Conservation (phyloP, 169 alveolate species). For the Neospora caninum region DNA sequence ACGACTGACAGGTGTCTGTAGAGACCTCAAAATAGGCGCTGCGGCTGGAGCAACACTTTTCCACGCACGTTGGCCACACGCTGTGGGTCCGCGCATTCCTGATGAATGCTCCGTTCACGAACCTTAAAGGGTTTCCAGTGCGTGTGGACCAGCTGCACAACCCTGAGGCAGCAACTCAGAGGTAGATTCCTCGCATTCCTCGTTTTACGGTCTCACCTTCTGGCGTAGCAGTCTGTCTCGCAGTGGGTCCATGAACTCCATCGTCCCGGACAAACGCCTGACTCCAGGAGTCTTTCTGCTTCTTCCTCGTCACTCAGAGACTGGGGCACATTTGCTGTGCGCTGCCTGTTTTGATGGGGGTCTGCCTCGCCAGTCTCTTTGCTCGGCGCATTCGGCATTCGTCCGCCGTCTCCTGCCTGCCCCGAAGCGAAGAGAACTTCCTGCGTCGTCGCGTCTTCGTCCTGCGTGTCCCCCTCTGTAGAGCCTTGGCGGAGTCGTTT, state of each 20-base stretch:
- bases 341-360: background rate
- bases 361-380: too few relatives aligned
- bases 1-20: too few relatives aligned
- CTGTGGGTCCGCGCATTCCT: too few relatives aligned
- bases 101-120: too few relatives aligned
- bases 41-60: too few relatives aligned
- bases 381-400: too few relatives aligned
- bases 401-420: background rate
- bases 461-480: background rate
- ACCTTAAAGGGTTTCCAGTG: too few relatives aligned
- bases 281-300: background rate
- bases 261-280: conserved; percentile 27
- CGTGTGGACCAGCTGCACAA: too few relatives aligned
- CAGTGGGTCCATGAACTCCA: conserved; percentile 1
- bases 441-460: background rate
- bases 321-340: background rate
- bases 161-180: too few relatives aligned
- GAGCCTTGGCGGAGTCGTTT: background rate
- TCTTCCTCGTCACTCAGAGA: conserved; percentile 1
- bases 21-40: too few relatives aligned
- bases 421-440: background rate
- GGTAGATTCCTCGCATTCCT: too few relatives aligned
- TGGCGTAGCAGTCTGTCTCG: background rate
- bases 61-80: too few relatives aligned
- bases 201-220: background rate